These are phyloP conservation scores for Jamesozyma jinghongensis DNA, from an alignment of 805 yeast genomes.

Conservation along the genomic window DNA sequence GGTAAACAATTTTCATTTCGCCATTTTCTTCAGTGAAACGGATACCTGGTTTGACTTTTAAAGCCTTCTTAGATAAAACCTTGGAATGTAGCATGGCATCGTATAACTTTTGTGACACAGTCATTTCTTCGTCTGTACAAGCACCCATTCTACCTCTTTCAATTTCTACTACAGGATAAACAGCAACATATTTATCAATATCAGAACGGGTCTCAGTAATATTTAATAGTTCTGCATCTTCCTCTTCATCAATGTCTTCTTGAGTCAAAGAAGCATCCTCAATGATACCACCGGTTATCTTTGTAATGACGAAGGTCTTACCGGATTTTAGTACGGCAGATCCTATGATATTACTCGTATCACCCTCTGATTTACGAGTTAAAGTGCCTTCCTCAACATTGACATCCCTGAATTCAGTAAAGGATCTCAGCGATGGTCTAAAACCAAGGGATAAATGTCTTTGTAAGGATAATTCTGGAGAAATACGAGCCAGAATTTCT, in stretches of 20 bases:
- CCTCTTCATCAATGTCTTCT: conserved; percentile 34
- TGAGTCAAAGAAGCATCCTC: conserved; percentile 43
- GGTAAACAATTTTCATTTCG: conserved; percentile 37
- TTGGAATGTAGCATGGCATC: conserved; percentile 52
- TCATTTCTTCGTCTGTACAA: conserved; percentile 81
- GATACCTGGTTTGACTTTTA: conserved; percentile 37
- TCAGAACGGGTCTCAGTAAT: conserved; percentile 18
- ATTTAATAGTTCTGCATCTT: conserved; percentile 9
- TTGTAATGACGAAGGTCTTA: conserved; percentile 62
- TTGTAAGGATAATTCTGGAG: conserved; percentile 76
- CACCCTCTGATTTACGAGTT: conserved; percentile 23
- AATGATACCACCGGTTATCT: conserved; percentile 57
- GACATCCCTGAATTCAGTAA: conserved; percentile 62
- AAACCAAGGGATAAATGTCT: conserved; percentile 67
- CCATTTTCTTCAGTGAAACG: conserved; percentile 45
- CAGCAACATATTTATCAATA: conserved; percentile 31
- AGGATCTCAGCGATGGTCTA: conserved; percentile 65
- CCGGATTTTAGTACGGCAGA: conserved; percentile 65
- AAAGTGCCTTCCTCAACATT: conserved; percentile 33
- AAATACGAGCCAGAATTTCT: conserved; percentile 69
- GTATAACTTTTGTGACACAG: conserved; percentile 53
- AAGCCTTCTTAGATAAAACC: conserved; percentile 40
- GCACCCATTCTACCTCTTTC: conserved; percentile 69
- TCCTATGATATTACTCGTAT: conserved; percentile 40
- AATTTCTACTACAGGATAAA: conserved; percentile 70